Base-by-base conservation (phyloP, 495 filamentous ascomycete species). In the Trichoderma reesei region DNA sequence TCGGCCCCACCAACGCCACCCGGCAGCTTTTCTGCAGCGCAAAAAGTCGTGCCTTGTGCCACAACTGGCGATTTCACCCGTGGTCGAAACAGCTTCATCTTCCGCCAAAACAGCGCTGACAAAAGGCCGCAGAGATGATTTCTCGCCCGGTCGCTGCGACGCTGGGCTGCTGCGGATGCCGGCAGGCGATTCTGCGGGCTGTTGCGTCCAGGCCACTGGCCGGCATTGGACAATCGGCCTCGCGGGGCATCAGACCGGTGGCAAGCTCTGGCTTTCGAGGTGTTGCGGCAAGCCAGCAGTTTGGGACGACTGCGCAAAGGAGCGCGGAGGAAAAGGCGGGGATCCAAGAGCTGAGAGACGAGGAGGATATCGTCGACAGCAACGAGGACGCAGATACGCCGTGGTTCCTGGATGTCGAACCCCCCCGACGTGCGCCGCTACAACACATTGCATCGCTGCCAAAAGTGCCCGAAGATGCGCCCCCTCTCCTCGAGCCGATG, bases 381-480 rank as follows among this genome's bases (percentile, higher is more conserved):
- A 41, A 44, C 18, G 61, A 63, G n/a, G 5, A n/a, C 10, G 41
- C 42, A 20, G 67, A 31, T 16, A 11, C 42, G 1, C 92, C 93
- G 6, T 98, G 94, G 94, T 97, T 96, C 75, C 83, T 97, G 48
- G 86, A 91, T 72, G 86, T 89, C 67, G 82, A 91, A 66, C 71
- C 78, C 20, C 77, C 78, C 1, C 72, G 75, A 42, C 78, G 80
- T 61, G 69, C 80, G 8, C 78, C 85, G 1, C 68, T 89, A 44
- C 78, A 80, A 63, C 79, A 86, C 36, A 83, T 79, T 41, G 83
- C 89, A 67, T 78, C 83, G 16, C 76, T 98, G 26, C 94, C 95
- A 18, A 82, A 88, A 5, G 79, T 95, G 14, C 94, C 94, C 39
- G 76, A 81, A 31, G 76, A 86, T 37, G 78, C 93, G 6, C 94